Evolutionary conservation across 176 grass and related monocot genomes (phyloP), one percentile per base, ranked within the genome.

Genomic region (Areca catechu): DNA sequence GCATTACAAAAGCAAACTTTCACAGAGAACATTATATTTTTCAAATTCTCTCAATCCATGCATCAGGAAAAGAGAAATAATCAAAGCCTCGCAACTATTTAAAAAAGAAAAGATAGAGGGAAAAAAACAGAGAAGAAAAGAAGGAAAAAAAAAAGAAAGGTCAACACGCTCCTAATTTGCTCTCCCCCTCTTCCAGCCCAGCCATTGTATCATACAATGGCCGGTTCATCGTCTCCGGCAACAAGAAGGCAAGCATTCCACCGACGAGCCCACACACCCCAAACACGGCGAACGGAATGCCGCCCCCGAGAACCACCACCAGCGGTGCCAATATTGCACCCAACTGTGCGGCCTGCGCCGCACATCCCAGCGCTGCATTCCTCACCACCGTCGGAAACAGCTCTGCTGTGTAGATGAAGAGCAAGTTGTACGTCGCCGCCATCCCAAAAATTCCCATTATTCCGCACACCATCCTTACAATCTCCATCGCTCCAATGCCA

Each of bases 321-420:
- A 88, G 56, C 2, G 93, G 93, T n/a, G 93, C 93, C 57, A 85
- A 27, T 61, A 91, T 88, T 16, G 83, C 93, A 0, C 87, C 87
- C 80, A 97, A 72, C 75, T 88, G 83, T 16, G 71, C 4, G 4
- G 78, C 80, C 54, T 88, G 81, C 24, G 58, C 24, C 19, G 78
- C 66, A 64, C 78, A 97, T 0, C 93, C 93, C 3, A 88, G 66
- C 15, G 80, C 83, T 2, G 72, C 87, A 48, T 88, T 88, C 48
- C 93, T 67, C 56, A 97, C 93, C 49, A 80, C 81, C 16, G 93
- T 97, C 10, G 93, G 93, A 74, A 97, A 88, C 49, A 97, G 78
- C 80, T 97, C 92, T 2, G 75, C 66, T 5, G 86, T 80, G 72
- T 85, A 97, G 22, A 97, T 85, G 37, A 85, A 82, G 34, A 97